Evolutionary conservation across 345 rosid species (phyloP).

Genomic region (Melastoma malabathricum): DNA sequence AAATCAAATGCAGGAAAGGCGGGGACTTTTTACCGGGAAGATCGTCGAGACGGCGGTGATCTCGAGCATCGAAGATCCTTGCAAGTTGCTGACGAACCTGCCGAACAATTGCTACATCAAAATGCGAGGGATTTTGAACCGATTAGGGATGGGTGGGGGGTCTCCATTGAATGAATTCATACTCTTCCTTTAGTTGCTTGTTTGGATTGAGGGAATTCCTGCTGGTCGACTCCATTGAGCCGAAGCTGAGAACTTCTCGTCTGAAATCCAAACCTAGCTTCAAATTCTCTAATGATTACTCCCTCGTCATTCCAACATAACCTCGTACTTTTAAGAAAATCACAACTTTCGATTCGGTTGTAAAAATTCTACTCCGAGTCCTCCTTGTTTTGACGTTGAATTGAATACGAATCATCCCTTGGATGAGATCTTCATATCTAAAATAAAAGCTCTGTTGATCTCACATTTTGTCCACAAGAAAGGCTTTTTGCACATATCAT

Average conservation of each 20-base stretch:
- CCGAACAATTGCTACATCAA: conserved; percentile 4
- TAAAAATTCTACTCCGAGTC: too few relatives aligned
- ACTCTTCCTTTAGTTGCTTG: conserved; percentile 84
- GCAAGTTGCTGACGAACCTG: conserved; percentile 81
- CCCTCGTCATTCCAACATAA: too few relatives aligned
- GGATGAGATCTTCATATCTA: too few relatives aligned
- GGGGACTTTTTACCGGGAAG: conserved; percentile 31
- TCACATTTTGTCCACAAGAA: too few relatives aligned
- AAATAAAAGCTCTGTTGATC: too few relatives aligned
- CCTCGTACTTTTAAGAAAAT: too few relatives aligned
- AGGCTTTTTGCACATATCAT: too few relatives aligned
- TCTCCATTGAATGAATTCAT: not conserved
- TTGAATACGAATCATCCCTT: too few relatives aligned
- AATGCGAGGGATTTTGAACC: not conserved
- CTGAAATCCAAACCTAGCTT: too few relatives aligned
- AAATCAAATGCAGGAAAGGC: not conserved
- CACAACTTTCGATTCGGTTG: too few relatives aligned
- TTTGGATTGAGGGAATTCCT: conserved; percentile 37
- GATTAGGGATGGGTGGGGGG: not conserved
- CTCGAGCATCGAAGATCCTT: conserved; percentile 66
- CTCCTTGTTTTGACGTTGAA: too few relatives aligned
- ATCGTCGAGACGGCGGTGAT: conserved; percentile 44
- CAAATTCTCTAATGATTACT: too few relatives aligned
- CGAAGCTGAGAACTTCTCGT: not conserved
- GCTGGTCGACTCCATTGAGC: conserved; percentile 35